Evolutionary conservation across 2,329 filamentous ascomycete species (phyloP).

Genomic region (Fusarium sp.): DNA sequence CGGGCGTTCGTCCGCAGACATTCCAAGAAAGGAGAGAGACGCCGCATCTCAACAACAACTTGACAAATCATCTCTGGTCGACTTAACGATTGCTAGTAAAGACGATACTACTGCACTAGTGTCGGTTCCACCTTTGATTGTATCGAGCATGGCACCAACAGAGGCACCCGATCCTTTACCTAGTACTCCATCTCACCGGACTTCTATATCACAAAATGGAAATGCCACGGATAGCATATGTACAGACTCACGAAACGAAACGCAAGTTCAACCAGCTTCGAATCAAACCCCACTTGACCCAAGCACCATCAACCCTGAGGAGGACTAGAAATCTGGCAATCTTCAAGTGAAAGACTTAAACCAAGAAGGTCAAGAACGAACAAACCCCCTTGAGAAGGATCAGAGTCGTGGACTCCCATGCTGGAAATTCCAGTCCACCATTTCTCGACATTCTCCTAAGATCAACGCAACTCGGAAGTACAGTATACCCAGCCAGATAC

Average conservation of each 20-base stretch:
- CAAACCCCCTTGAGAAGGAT: conserved; percentile 32
- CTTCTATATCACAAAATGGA: not conserved
- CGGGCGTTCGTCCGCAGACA: conserved; percentile 46
- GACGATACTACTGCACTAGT: conserved; percentile 38
- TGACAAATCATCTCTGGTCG: conserved; percentile 42
- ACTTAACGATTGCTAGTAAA: conserved; percentile 37
- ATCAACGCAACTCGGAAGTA: not conserved
- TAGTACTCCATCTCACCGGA: not conserved
- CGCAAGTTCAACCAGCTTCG: not conserved
- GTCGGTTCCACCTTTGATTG: conserved; percentile 20
- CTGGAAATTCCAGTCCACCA: conserved; percentile 29
- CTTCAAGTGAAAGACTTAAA: conserved; percentile 29
- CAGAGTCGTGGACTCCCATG: conserved; percentile 45
- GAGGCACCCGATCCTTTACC: not conserved
- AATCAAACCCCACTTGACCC: not conserved
- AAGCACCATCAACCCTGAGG: conserved; percentile 19
- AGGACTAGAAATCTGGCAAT: conserved; percentile 35
- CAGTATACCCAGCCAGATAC: conserved; percentile 31
- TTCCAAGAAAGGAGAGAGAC: conserved; percentile 28
- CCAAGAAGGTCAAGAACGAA: conserved; percentile 21
- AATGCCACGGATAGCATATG: not conserved
- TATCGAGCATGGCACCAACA: not conserved
- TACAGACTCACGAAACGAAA: not conserved
- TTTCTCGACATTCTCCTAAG: conserved; percentile 9
- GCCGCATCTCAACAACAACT: conserved; percentile 38